These are phyloP conservation scores for Aspergillus campestris DNA, from an alignment of 495 filamentous ascomycete genomes.

Conservation along the genomic window DNA sequence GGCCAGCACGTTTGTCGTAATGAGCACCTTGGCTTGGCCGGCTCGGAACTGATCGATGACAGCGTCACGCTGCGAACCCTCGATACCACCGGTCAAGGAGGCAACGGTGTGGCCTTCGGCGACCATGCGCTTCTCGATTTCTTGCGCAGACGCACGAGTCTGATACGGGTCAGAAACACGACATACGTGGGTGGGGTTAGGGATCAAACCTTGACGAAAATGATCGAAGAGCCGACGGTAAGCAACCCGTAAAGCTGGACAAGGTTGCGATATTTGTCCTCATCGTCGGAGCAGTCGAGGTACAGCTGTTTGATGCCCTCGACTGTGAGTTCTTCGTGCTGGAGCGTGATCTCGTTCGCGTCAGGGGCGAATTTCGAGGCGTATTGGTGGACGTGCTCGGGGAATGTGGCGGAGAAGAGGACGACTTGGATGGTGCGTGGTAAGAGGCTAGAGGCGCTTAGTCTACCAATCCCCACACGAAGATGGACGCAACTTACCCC, in stretches of 20 bases:
- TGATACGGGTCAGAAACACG: conserved; percentile 28
- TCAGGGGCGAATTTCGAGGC: conserved; percentile 72
- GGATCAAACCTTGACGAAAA: conserved; percentile 76
- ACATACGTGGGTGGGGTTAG: conserved; percentile 1
- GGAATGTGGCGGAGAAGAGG: conserved; percentile 96
- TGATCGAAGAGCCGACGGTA: conserved; percentile 93
- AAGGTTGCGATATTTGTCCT: conserved; percentile 79
- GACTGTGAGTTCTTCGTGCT: conserved; percentile 85
- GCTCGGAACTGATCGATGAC: conserved; percentile 83
- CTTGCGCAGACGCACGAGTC: conserved; percentile 70
- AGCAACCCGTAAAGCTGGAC: conserved; percentile 90
- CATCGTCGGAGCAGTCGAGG: conserved; percentile 75
- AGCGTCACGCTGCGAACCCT: conserved; percentile 71
- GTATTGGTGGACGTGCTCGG: conserved; percentile 70
- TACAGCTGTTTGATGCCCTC: conserved; percentile 96
- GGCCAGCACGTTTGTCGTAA: conserved; percentile 94
- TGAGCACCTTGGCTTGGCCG: conserved; percentile 89
- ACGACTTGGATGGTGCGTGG: conserved; percentile 70
- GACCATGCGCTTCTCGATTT: conserved; percentile 79
- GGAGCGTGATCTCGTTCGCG: conserved; percentile 80
- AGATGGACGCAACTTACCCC: conserved; percentile 43
- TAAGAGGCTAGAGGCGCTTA: conserved; percentile 46
- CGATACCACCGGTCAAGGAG: conserved; percentile 75
- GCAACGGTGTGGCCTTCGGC: conserved; percentile 86
- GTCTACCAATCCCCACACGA: conserved; percentile 1